A percentile compares a stretch with the other conserved stretches of the same genome.
These are phyloP conservation scores for Acorus calamus DNA, from an alignment of 106 monocot species.

Conservation along the genomic window DNA sequence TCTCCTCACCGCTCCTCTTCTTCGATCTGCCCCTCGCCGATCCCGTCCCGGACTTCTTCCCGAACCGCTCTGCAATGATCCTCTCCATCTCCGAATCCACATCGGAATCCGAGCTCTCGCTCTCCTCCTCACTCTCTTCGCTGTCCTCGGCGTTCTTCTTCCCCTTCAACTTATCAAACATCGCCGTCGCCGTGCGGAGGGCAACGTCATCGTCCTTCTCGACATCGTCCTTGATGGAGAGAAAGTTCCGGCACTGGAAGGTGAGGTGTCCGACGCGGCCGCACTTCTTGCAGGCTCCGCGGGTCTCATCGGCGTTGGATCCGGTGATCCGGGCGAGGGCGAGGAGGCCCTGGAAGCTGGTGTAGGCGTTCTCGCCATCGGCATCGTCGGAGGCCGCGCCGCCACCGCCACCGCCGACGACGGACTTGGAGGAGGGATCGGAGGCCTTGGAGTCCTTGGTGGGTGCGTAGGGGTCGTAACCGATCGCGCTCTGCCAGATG, in stretches of 20 bases:
- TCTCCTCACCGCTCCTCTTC: background rate
- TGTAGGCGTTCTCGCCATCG: too few relatives aligned
- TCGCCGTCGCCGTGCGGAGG: constrained; percentile 32
- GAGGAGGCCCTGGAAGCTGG: constrained; percentile 1
- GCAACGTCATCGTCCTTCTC: constrained; percentile 30
- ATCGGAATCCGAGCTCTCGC: constrained; percentile 78
- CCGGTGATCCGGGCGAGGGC: constrained; percentile 76
- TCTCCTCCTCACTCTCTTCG: constrained; percentile 43
- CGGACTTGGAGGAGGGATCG: constrained; percentile 1
- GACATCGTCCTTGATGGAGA: constrained; percentile 54
- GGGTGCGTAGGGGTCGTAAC: too few relatives aligned
- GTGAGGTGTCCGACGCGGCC: constrained; percentile 91
- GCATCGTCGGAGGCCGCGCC: background rate
- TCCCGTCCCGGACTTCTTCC: constrained; percentile 1
- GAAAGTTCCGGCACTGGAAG: constrained; percentile 96
- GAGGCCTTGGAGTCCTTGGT: background rate
- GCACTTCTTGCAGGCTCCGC: constrained; percentile 94
- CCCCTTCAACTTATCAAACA: constrained; percentile 61
- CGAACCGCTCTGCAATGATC: constrained; percentile 60
- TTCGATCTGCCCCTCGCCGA: constrained; percentile 11
- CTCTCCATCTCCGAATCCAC: constrained; percentile 89
- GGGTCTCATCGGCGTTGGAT: constrained; percentile 66
- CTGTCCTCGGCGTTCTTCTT: constrained; percentile 6
- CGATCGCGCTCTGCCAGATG: too few relatives aligned
- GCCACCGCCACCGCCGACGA: background rate